Evolutionary conservation across 305 asterid species (phyloP), one percentile per base, ranked within the genome.

Genomic region (Rubia tinctorum): DNA sequence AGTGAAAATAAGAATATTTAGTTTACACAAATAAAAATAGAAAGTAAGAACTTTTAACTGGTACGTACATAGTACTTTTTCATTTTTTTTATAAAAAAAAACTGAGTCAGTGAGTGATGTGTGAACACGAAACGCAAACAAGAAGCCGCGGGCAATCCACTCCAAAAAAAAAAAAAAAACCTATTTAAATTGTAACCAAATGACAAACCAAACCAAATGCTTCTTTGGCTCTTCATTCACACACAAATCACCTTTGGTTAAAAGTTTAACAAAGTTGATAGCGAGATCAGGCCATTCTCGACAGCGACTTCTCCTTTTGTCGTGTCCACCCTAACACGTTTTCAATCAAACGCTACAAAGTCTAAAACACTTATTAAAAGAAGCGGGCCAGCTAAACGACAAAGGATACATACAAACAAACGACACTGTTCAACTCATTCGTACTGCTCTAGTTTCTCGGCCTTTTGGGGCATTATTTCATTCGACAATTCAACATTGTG

Each of bases 221-320:
- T 6, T 53, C 59, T 53, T 53, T 53, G 59, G 18, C 6, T 18
- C 59, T 53, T 53, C 59, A 15, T 53, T 53, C 59, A 17, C 59
- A 53, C 59, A 17, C 59, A 53, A 53, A 63, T 49, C 10, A 8
- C 22, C 23, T 20, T 20, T 59, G 13, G 40, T 25, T 10, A 18
- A 18, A 11, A 59, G 30, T 27, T 27, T 1, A 47, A 44, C 6
- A 11, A 8, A 61, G 63, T 64, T 65, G 60, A 66, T 25, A 27
- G 42, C 55, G 69, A 74, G 66, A 42, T 71, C 71, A 66, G 7
- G 56, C 51, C n/a, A 23, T 23, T 71, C 68, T 11, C 58, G 55
- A 66, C 4, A 73, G 56, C n/a, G 77, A 72, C 75, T 39, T 64
- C 75, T 71, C 71, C 63, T 64, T 45, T 73, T 80, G 79, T 74